Evolutionary conservation across 257 asterid species (phyloP).

Genomic region (Striga asiatica): DNA sequence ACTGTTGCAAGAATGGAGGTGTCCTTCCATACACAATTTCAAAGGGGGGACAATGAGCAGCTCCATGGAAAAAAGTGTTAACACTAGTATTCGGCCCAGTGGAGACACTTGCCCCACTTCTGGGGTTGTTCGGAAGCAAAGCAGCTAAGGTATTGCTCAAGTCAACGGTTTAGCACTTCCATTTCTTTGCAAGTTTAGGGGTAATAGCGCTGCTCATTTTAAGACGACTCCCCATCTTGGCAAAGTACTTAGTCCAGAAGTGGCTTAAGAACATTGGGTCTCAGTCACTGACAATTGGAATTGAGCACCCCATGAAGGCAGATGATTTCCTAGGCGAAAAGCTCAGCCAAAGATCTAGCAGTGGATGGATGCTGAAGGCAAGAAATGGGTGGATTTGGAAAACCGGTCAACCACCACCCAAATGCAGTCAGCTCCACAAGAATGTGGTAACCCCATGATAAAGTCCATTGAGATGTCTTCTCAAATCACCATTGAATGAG

Average conservation of each 20-base stretch:
- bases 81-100: neutral
- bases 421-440: neutral
- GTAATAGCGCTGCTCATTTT: neutral
- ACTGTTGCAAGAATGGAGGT: too few relatives aligned
- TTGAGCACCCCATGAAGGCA: neutral
- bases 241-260: neutral
- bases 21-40: neutral
- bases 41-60: neutral
- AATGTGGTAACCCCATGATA: neutral
- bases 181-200: neutral
- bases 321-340: neutral
- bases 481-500: neutral
- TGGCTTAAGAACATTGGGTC: neutral
- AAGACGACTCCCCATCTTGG: neutral
- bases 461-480: constrained; percentile 7
- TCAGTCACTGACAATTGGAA: neutral
- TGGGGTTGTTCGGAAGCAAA: neutral
- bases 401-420: neutral
- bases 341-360: neutral
- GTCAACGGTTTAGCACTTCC: too few relatives aligned
- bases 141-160: neutral
- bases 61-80: neutral
- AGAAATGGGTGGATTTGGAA: neutral
- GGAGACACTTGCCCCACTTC: neutral
- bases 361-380: neutral